Evolutionary conservation across 2,329 filamentous ascomycete genomes (phyloP), one percentile per base, ranked within the genome.

Genomic region (Tolypocladium paradoxum): DNA sequence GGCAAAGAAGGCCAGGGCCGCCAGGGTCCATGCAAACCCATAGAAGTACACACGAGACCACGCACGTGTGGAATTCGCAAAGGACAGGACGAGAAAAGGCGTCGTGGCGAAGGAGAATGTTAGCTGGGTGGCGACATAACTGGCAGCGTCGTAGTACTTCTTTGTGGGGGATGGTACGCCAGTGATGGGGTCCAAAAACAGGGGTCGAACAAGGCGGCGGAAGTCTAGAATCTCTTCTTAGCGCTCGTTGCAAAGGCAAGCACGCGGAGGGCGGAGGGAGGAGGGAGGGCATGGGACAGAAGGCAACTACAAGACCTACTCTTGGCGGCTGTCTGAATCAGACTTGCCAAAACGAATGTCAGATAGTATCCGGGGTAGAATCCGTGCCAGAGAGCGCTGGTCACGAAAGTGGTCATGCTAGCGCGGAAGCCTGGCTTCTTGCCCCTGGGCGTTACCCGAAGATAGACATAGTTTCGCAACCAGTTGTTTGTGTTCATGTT

Each of bases 401-500:
- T 97, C 7, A 84, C 81, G 67, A 99, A 99, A 0, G 93, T 99
- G 35, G 90, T 90, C 74, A 99, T 74, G 63, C 88, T 97, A 50
- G 93, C 93, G 55, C 91, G 81, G 74, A 99, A 99, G 1, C 93
- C 93, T 11, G 93, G 93, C 69, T 97, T 99, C 76, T 90, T 93
- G 52, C 93, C 93, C 61, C 88, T 87, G 0, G 93, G 93, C 0
- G 93, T 99, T 3, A 99, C 93, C 27, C 93, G 85, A 48, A 99
- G 78, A 66, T 97, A 99, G 61, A 99, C 79, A 65, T 96, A 99
- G 69, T 97, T 96, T 48, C 91, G 83, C 56, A 99, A 75, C 93
- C 93, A 99, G 63, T 89, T 83, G 68, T 96, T 99, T 14, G 93
- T 99, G 70, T 97, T 97, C 74, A 96, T 96, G 69, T 99, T 99